A percentile compares a stretch with the other conserved stretches of the same genome.
phyloP scores from a whole-genome alignment of 1,139 yeast species.

The Suhomyces atakaporum region DNA sequence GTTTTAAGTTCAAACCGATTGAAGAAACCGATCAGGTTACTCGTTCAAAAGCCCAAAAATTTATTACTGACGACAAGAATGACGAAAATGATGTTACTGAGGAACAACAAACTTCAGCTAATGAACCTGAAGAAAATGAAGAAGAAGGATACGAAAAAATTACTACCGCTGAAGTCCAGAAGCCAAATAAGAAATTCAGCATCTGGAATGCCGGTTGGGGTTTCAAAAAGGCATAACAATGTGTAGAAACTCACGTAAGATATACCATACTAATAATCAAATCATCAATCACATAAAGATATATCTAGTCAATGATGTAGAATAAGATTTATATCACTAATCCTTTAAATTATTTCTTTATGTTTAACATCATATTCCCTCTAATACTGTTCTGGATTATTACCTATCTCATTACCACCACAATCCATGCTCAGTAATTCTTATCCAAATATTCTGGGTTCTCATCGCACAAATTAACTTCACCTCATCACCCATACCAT shows the following conservation, averaged over 20 bases:
- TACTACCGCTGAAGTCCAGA: conserved; percentile 5
- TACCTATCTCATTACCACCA: too few species aligned
- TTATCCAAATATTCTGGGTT: too few species aligned
- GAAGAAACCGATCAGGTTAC: not conserved
- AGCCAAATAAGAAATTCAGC: conserved; percentile 12
- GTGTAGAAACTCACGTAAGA: not conserved
- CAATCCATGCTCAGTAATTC: too few species aligned
- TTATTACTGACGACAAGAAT: conserved; percentile 14
- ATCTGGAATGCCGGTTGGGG: conserved; percentile 20
- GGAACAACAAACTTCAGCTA: not conserved
- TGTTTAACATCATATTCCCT: too few species aligned
- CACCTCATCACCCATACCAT: too few species aligned
- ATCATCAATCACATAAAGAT: not conserved
- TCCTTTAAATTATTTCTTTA: too few species aligned
- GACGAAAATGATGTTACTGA: not conserved
- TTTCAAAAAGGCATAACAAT: conserved; percentile 12
- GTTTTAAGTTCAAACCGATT: conserved; percentile 12
- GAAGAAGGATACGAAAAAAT: conserved; percentile 9
- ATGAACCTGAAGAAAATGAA: not conserved
- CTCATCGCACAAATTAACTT: too few species aligned
- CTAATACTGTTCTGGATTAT: too few species aligned
- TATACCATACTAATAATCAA: not conserved
- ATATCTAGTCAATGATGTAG: too few species aligned
- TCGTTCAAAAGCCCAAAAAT: conserved; percentile 15
- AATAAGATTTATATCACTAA: too few species aligned